Conservation (phyloP, 2,329 filamentous ascomycete species). For the Penicillium sp. region DNA sequence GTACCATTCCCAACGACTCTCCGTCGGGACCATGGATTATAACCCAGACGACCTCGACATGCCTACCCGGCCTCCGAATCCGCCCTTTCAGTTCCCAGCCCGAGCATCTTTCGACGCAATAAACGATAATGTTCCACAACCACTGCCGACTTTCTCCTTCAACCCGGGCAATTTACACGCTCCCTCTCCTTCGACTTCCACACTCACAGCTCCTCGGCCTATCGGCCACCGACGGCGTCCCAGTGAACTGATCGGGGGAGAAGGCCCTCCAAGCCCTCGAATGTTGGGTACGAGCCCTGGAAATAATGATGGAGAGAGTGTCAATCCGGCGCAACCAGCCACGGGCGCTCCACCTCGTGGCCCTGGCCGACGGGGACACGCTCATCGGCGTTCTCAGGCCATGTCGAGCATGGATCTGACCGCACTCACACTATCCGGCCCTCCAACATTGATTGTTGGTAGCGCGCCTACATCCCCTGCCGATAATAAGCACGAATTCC, state of each 20-base stretch:
- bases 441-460: conserved; percentile 34
- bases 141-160: conserved; percentile 37
- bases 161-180: conserved; percentile 30
- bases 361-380: conserved; percentile 64
- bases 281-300: conserved; percentile 55
- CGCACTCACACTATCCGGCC: conserved; percentile 46
- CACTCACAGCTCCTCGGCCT: conserved; percentile 50
- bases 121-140: conserved; percentile 33
- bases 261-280: conserved; percentile 49
- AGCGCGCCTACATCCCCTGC: conserved; percentile 56
- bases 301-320: conserved; percentile 3
- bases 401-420: conserved; percentile 79
- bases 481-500: conserved; percentile 28
- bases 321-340: conserved; percentile 25
- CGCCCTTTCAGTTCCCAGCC: conserved; percentile 11
- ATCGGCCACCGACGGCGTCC: conserved; percentile 68
- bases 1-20: not conserved
- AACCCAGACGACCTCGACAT: conserved; percentile 7
- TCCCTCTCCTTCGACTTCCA: conserved; percentile 53
- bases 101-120: conserved; percentile 4
- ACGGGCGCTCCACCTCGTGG: conserved; percentile 41
- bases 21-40: conserved; percentile 13
- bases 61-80: conserved; percentile 2
- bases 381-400: conserved; percentile 74
- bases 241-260: conserved; percentile 80